Base-by-base conservation (phyloP, 2,329 filamentous ascomycete genomes). In the Fusarium drepaniforme region DNA sequence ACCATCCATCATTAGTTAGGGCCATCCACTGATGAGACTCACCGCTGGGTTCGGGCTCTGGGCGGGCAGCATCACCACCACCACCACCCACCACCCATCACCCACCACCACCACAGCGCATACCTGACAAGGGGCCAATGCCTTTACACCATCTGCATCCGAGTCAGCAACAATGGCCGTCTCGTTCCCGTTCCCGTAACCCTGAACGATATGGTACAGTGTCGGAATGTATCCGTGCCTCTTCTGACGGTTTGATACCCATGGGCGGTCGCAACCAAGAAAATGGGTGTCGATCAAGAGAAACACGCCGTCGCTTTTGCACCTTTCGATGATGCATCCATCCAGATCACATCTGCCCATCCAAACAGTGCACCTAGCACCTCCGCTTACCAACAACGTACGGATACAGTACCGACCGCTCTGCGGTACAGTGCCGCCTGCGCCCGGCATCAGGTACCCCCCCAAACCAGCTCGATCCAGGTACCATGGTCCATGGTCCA, bases 241-340 rank as follows among this genome's bases (percentile, higher is more conserved):
- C 5, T 30, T 53, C 70, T 73, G 64, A 60, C 62, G 60, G 62
- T 57, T 40, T 67, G 74, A 49, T 53, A 42, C 38, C 71, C 44
- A 56, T 72, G 60, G 15, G 49, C 28, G 49, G 49, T 60, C 51
- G 56, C 66, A 75, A 67, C 60, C 59, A 73, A 73, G 56, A 53
- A 63, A 65, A 56, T 56, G 65, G 62, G 57, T 49, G 57, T 73
- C 72, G 59, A 75, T 73, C 69, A 61, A 61, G 66, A 66, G 63
- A 63, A 66, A 33, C 23, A 62, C 65, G 58, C 72, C 58, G 72
- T 66, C 65, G 8, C 58, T 70, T 33, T 51, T 51, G 28, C 56
- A 68, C 69, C 66, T 59, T 65, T 71, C 59, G 64, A 72, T 63
- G 68, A 72, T 71, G 44, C 73, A 73, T 59, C 65, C 70, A 72